Conservation (phyloP, 805 yeast species). For the Candida piceae region DNA sequence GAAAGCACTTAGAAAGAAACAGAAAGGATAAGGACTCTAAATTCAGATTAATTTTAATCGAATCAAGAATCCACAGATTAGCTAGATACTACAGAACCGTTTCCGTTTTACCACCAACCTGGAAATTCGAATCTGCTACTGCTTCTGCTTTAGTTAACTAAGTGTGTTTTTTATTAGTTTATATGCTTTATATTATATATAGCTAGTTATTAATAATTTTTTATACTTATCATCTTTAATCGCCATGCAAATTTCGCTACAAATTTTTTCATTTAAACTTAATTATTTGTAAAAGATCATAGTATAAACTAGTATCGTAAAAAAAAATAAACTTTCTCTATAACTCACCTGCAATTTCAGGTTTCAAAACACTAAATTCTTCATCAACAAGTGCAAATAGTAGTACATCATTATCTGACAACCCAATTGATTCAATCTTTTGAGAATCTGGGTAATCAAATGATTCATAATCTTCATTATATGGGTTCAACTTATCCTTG, state of each 20-base stretch:
- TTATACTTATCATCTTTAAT: no score
- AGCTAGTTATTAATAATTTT: conserved; percentile 1
- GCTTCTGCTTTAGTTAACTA: conserved; percentile 99
- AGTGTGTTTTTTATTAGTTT: conserved; percentile 22
- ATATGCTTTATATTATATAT: conserved; percentile 15
- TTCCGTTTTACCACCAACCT: conserved; percentile 98
- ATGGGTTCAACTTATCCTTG: conserved; percentile 27
- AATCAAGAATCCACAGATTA: conserved; percentile 99
- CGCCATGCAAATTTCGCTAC: no score
- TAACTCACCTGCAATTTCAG: conserved; percentile 5
- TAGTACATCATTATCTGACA: conserved; percentile 38
- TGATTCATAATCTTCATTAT: conserved; percentile 10
- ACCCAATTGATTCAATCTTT: conserved; percentile 26
- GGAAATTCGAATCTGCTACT: conserved; percentile 99
- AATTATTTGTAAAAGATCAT: no score
- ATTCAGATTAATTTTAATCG: conserved; percentile 99
- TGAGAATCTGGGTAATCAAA: conserved; percentile 25
- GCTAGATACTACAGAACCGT: conserved; percentile 99
- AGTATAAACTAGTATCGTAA: no score
- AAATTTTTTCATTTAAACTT: no score
- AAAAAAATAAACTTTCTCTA: background rate
- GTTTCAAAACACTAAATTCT: conserved; percentile 28
- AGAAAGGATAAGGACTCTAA: conserved; percentile 99
- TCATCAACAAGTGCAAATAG: conserved; percentile 37
- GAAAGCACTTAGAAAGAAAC: conserved; percentile 99